Base-by-base conservation (phyloP, 1,139 yeast species). In the Blastobotrys capitulatus region DNA sequence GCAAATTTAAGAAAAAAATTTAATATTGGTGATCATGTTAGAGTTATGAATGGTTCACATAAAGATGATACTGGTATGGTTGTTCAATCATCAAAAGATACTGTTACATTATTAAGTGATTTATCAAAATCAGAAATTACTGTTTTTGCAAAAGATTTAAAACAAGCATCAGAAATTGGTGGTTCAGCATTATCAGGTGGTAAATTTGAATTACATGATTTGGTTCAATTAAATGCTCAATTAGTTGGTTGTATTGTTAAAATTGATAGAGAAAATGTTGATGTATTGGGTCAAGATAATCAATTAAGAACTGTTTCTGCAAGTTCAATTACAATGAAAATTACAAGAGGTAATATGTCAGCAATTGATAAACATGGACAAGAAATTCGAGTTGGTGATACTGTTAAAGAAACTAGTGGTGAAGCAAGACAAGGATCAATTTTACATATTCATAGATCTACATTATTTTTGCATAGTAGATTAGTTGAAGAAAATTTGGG, bases 11-110 rank as follows among this genome's bases (percentile, higher is more conserved):
- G 97, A 63, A 92, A 92, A 66, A 81, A 86, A 46, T 92, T 92
- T 68, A 71, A 78, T 48, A 82, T 89, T 48, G 98, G 98, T 75
- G 98, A 92, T 67, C 97, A 92, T 65, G 96, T 94, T 15, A 82
- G 96, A 52, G 95, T 92, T 29, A 79, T 87, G 43, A 87, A 84
- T 63, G 98, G 98, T 62, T 88, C 85, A 63, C 95, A 88, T 66
- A 75, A 82, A 49, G 97, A 90, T 61, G 97, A 90, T 63, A 87
- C 96, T 25, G 98, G 98, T 69, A 78, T 92, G 71, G 96, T 92
- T 47, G 90, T 94, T 44, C 78, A 82, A 56, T 80, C 87, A 38
- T 79, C 80, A 47, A 87, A 85, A 44, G 96, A 90, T 61, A 85
- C 87, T 44, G 97, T 90, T 18, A 86, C 95, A 0, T 76, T 94